These are phyloP conservation scores for Zizania palustris DNA, from an alignment of 202 grass and related monocot species.

Conservation along the genomic window DNA sequence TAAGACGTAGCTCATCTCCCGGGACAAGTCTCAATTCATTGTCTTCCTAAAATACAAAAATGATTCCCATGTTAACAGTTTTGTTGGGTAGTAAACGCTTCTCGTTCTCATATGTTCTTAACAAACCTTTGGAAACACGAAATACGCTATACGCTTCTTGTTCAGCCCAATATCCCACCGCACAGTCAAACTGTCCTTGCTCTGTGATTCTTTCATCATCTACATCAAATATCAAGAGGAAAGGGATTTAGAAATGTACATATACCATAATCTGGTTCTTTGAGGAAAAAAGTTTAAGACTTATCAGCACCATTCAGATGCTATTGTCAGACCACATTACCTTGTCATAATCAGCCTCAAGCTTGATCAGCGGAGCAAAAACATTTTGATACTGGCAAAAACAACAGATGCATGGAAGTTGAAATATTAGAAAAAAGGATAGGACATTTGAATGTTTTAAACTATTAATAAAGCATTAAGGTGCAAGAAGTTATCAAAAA, in stretches of 20 bases:
- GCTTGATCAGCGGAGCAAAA: conserved; percentile 49
- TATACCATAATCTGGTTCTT: too few species aligned
- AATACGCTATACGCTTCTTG: conserved; percentile 95
- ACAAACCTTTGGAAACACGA: conserved; percentile 97
- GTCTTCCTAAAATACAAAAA: conserved; percentile 77
- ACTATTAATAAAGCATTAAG: conserved; percentile 11
- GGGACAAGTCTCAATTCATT: conserved; percentile 99
- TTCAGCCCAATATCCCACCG: conserved; percentile 98
- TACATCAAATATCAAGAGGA: conserved; percentile 46
- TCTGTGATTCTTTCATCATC: conserved; percentile 99
- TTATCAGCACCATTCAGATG: conserved; percentile 9
- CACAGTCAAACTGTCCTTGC: conserved; percentile 96
- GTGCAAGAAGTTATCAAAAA: conserved; percentile 21
- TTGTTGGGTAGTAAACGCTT: conserved; percentile 30
- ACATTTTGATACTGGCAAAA: conserved; percentile 97
- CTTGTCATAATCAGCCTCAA: conserved; percentile 99
- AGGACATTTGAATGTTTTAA: not conserved
- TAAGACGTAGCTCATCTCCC: conserved; percentile 94
- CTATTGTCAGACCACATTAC: too few species aligned
- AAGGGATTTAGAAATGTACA: not conserved
- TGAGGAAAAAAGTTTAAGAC: too few species aligned
- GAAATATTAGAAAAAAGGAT: conserved; percentile 1
- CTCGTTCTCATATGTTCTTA: conserved; percentile 13
- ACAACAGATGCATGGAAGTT: conserved; percentile 37
- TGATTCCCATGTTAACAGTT: conserved; percentile 5